Evolutionary conservation across 140 eudicot genomes (phyloP).

Genomic region (Oenanthe javanica): DNA sequence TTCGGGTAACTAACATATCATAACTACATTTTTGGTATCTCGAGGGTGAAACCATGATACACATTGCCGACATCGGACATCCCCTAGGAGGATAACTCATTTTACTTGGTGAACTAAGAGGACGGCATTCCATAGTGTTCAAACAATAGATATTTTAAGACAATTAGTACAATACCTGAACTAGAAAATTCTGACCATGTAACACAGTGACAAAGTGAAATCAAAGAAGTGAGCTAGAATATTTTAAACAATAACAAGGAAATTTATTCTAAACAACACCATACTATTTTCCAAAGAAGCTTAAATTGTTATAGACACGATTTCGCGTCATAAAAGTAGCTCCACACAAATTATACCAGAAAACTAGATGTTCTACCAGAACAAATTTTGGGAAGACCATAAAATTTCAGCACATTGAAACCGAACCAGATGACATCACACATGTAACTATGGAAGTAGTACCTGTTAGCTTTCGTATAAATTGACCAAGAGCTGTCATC

Average conservation of each 20-base stretch:
- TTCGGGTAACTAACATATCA: not conserved
- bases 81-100: not conserved
- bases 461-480: constrained; percentile 73
- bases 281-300: not conserved
- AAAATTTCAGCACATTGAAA: not conserved
- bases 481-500: constrained; percentile 84
- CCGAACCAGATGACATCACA: too few relatives aligned
- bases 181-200: not conserved
- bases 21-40: not conserved
- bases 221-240: not conserved
- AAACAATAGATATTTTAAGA: not conserved
- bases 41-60: not conserved
- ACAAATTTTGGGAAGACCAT: not conserved
- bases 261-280: not conserved
- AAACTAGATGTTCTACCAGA: not conserved
- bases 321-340: not conserved
- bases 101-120: not conserved
- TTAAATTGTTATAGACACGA: not conserved
- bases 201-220: not conserved
- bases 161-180: not conserved
- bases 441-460: not conserved
- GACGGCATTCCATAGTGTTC: not conserved
- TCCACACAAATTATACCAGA: not conserved
- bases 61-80: too few relatives aligned
- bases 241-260: not conserved